Percentiles rank a stretch among this genome's conserved stretches.
Evolutionary conservation across 257 asterid genomes (phyloP).

Genomic region (Thymus quinquecostatus): DNA sequence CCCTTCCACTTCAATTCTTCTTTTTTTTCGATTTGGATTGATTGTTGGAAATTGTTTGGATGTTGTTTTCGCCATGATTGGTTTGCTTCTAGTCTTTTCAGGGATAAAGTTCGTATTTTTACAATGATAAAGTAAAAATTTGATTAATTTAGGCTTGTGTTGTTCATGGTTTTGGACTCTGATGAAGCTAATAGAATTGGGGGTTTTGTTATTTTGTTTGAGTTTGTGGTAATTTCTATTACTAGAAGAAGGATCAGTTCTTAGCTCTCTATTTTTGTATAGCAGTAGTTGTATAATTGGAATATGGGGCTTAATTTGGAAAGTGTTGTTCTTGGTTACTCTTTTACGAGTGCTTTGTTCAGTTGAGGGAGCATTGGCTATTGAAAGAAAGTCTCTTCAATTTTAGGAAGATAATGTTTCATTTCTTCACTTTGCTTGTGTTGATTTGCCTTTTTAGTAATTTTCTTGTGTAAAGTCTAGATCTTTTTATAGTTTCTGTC

Average conservation of each 20-base stretch:
- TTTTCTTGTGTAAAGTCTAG: background rate
- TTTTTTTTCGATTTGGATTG: background rate
- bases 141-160: constrained; percentile 25
- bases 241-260: constrained; percentile 1
- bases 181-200: background rate
- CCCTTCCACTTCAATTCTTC: background rate
- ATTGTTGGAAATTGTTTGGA: background rate
- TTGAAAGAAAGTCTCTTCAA: background rate
- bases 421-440: constrained; percentile 1
- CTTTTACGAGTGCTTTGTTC: background rate
- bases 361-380: background rate
- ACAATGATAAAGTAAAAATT: background rate
- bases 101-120: constrained; percentile 27
- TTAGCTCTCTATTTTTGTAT: background rate
- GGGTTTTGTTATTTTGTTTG: background rate
- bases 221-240: constrained; percentile 8
- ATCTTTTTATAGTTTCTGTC: constrained; percentile 20
- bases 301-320: background rate
- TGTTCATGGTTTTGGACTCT: background rate
- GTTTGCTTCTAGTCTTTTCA: background rate
- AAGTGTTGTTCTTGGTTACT: background rate
- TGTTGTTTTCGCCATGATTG: constrained; percentile 16
- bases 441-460: background rate
- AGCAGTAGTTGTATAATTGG: background rate
- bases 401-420: background rate